Percentiles rank a stretch among this genome's conserved stretches.
Conservation (phyloP, 2,329 filamentous ascomycete species). For the Tolypocladium pustulatum region DNA sequence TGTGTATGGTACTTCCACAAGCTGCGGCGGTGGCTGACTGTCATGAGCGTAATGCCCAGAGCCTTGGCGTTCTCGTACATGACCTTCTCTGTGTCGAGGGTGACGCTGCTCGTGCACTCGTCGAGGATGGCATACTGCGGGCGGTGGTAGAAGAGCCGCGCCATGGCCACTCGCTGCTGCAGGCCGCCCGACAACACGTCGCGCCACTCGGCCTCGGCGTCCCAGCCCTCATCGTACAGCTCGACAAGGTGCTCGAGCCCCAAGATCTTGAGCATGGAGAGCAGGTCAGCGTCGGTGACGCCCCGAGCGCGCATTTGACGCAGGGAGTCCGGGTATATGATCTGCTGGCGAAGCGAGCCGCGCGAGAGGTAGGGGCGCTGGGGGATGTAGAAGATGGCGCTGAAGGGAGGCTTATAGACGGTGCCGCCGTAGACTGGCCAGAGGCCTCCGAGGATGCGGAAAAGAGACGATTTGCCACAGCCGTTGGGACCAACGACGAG, state of each 20-base stretch:
- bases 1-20: slow-evolving; percentile 94
- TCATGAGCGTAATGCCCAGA: slow-evolving; percentile 91
- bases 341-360: slow-evolving; percentile 87
- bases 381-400: slow-evolving; percentile 96
- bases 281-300: slow-evolving; percentile 71
- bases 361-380: slow-evolving; percentile 89
- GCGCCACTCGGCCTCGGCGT: slow-evolving; percentile 92
- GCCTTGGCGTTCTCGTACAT: slow-evolving; percentile 97
- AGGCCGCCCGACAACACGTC: slow-evolving; percentile 86
- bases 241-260: slow-evolving; percentile 77
- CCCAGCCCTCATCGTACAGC: slow-evolving; percentile 69
- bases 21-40: slow-evolving; percentile 81
- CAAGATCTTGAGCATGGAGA: slow-evolving; percentile 65
- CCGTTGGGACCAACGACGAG: slow-evolving; percentile 95
- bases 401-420: slow-evolving; percentile 82
- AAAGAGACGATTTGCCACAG: slow-evolving; percentile 91
- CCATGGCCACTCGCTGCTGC: slow-evolving; percentile 96
- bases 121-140: slow-evolving; percentile 93
- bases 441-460: slow-evolving; percentile 88
- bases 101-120: slow-evolving; percentile 93
- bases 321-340: slow-evolving; percentile 88
- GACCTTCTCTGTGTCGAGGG: slow-evolving; percentile 82
- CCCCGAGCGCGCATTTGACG: slow-evolving; percentile 80
- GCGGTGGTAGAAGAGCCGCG: slow-evolving; percentile 83
- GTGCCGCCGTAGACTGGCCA: slow-evolving; percentile 97